These are phyloP conservation scores for Metarhizium anisopliae DNA, from an alignment of 2,329 filamentous ascomycete species.

Conservation along the genomic window DNA sequence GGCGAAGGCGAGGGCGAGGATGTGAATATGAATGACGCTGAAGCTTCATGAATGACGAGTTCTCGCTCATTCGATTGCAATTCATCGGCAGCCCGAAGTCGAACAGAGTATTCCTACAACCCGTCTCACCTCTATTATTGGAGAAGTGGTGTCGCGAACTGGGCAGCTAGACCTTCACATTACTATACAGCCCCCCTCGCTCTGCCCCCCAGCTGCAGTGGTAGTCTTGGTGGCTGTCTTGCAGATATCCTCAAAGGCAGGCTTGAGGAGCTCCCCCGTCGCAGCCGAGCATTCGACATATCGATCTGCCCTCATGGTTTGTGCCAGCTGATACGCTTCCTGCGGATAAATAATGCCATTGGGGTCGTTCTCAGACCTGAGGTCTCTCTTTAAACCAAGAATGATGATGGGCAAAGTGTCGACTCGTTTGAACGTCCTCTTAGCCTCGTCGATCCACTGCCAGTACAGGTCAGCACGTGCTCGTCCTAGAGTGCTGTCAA, in stretches of 20 bases:
- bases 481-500: slow-evolving; percentile 4
- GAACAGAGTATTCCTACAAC: not conserved
- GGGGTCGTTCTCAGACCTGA: slow-evolving; percentile 47
- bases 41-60: slow-evolving; percentile 14
- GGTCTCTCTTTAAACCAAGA: slow-evolving; percentile 51
- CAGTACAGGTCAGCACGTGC: not conserved
- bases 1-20: slow-evolving; percentile 26
- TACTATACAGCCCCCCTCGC: slow-evolving; percentile 43
- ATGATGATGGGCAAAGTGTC: slow-evolving; percentile 46
- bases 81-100: not conserved
- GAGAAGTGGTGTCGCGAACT: not conserved
- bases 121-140: not conserved
- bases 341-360: slow-evolving; percentile 54
- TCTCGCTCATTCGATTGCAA: not conserved
- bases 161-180: slow-evolving; percentile 28
- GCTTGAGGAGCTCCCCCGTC: slow-evolving; percentile 48
- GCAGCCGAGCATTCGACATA: slow-evolving; percentile 57
- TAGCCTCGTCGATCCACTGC: slow-evolving; percentile 50
- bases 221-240: slow-evolving; percentile 42
- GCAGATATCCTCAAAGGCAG: slow-evolving; percentile 53
- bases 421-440: slow-evolving; percentile 35
- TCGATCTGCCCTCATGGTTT: slow-evolving; percentile 50
- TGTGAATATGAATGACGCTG: slow-evolving; percentile 28
- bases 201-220: slow-evolving; percentile 40
- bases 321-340: slow-evolving; percentile 47